Evolutionary conservation across 495 filamentous ascomycete genomes (phyloP).

Genomic region (Penicillium goetzii): DNA sequence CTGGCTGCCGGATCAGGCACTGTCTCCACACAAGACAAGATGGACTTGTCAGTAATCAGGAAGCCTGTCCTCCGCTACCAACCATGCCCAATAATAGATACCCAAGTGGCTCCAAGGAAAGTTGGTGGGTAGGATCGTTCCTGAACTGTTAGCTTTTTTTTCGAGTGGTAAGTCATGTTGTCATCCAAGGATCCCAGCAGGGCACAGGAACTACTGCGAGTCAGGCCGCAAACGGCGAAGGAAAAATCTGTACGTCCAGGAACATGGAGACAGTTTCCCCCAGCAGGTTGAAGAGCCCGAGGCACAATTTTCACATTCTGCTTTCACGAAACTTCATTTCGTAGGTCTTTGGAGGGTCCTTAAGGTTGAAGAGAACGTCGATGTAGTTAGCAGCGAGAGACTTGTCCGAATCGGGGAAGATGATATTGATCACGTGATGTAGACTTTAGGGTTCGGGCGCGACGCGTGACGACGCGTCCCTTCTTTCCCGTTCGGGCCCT

Average conservation of each 20-base stretch:
- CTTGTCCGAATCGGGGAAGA: slow-evolving; percentile 24
- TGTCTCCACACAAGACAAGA: slow-evolving; percentile 8
- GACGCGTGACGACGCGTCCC: slow-evolving; percentile 27
- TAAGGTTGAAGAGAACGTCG: neutral
- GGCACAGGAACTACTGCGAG: slow-evolving; percentile 20
- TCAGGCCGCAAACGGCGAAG: slow-evolving; percentile 22
- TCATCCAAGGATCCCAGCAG: slow-evolving; percentile 25
- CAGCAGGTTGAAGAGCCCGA: neutral
- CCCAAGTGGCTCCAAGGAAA: neutral
- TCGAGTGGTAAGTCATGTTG: slow-evolving; percentile 23
- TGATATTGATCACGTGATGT: slow-evolving; percentile 21
- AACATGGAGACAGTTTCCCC: neutral
- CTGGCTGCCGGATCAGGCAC: slow-evolving; percentile 9
- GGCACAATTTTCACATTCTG: neutral
- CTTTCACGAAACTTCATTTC: no score
- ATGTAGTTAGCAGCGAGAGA: neutral
- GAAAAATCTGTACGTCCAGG: neutral
- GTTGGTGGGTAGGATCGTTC: neutral
- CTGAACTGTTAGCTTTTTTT: neutral
- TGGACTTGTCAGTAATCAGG: neutral
- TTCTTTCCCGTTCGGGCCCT: slow-evolving; percentile 26
- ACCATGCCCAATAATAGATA: neutral
- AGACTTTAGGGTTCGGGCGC: slow-evolving; percentile 24
- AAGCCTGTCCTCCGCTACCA: neutral
- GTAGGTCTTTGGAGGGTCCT: neutral